Conservation (phyloP, 2,329 filamentous ascomycete species). For the Domatiomyces globalis region DNA sequence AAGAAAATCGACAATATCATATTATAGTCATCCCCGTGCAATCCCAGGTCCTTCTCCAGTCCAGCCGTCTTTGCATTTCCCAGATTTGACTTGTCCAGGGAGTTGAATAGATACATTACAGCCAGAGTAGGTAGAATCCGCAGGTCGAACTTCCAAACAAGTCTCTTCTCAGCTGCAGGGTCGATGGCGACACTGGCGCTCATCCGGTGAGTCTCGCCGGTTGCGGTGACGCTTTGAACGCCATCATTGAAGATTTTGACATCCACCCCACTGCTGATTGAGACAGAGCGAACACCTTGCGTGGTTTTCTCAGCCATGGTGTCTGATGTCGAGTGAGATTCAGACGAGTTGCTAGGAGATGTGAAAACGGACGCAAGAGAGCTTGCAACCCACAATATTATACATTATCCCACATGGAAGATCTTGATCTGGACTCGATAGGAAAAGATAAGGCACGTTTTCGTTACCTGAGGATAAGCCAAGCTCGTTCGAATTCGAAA, state of each 20-base stretch:
- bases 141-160: conserved; percentile 43
- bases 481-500: no score
- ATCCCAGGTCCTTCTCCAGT: conserved; percentile 37
- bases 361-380: no score
- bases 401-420: no score
- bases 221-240: not conserved
- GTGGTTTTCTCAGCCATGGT: not conserved
- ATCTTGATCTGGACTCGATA: no score
- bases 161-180: conserved; percentile 32
- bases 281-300: not conserved
- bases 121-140: conserved; percentile 44
- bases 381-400: no score
- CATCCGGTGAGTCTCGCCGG: not conserved
- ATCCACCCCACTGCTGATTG: not conserved
- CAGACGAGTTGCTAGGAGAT: no score
- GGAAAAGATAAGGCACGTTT: no score
- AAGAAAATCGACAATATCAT: conserved; percentile 59
- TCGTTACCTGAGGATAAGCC: no score
- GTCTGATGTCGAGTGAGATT: not conserved
- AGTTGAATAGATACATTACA: conserved; percentile 43
- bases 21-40: conserved; percentile 53
- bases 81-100: conserved; percentile 38
- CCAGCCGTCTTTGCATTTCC: conserved; percentile 46
- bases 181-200: conserved; percentile 17
- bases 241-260: not conserved